A percentile compares a stretch with the other conserved stretches of the same genome.
Evolutionary conservation across 306 rosid genomes (phyloP).

Genomic region (Castanea mollissima): DNA sequence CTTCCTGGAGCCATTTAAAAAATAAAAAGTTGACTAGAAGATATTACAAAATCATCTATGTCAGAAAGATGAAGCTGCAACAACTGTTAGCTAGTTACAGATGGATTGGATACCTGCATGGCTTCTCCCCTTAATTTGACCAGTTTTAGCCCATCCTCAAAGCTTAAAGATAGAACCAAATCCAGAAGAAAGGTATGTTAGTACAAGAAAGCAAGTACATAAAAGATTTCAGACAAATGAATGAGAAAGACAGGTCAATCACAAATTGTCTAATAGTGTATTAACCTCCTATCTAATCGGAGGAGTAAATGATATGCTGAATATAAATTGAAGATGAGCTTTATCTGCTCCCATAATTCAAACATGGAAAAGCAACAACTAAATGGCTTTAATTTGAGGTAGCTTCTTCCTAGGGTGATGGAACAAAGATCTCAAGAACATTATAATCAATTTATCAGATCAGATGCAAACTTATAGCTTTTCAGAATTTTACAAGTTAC

Average conservation of each 20-base stretch:
- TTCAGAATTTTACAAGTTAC: not conserved
- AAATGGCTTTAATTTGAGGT: not conserved
- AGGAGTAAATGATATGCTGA: not conserved
- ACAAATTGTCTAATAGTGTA: not conserved
- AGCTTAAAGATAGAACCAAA: slow-evolving; percentile 53
- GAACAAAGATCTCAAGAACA: not conserved
- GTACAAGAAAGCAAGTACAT: slow-evolving; percentile 2
- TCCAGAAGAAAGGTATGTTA: slow-evolving; percentile 13
- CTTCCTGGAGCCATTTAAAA: slow-evolving; percentile 58
- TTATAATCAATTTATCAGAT: not conserved
- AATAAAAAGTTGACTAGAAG: slow-evolving; percentile 5
- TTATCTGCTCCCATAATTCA: not conserved
- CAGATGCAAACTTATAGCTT: not conserved
- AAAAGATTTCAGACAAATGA: slow-evolving; percentile 13
- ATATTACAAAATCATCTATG: slow-evolving; percentile 2
- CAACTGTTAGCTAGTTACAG: slow-evolving; percentile 15
- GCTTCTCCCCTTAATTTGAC: slow-evolving; percentile 98
- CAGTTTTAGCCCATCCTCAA: slow-evolving; percentile 96
- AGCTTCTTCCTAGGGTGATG: not conserved
- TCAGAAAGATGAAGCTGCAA: not conserved
- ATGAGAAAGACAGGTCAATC: slow-evolving; percentile 8
- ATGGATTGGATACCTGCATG: slow-evolving; percentile 74
- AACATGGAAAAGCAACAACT: not conserved
- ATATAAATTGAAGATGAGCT: slow-evolving; percentile 5
- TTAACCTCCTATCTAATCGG: not conserved